These are phyloP conservation scores for Hymenoscyphus occultus DNA, from an alignment of 2,329 filamentous ascomycete genomes.

Conservation along the genomic window DNA sequence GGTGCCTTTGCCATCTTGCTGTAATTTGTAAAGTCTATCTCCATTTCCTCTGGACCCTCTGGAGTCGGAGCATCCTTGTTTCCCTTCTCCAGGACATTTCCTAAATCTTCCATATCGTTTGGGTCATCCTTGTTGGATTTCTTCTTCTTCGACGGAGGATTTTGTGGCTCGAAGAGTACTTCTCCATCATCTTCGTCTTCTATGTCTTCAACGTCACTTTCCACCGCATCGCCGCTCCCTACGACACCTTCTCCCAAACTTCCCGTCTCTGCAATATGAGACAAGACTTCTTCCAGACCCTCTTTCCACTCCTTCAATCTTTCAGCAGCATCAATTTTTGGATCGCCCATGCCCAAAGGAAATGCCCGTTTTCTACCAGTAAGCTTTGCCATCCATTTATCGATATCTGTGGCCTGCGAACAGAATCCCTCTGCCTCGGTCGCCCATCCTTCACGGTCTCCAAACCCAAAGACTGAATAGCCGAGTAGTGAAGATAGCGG, in stretches of 20 bases:
- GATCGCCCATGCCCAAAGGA: slow-evolving; percentile 83
- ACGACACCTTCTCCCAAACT: slow-evolving; percentile 62
- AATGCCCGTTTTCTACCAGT: slow-evolving; percentile 83
- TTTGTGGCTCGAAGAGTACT: slow-evolving; percentile 47
- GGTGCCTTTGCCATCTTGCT: slow-evolving; percentile 47
- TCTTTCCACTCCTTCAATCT: slow-evolving; percentile 73
- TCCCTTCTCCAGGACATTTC: slow-evolving; percentile 57
- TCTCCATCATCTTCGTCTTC: slow-evolving; percentile 56
- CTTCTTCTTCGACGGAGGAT: slow-evolving; percentile 40
- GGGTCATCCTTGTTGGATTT: slow-evolving; percentile 47
- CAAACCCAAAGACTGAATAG: slow-evolving; percentile 92
- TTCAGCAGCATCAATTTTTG: slow-evolving; percentile 67
- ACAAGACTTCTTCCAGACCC: slow-evolving; percentile 70
- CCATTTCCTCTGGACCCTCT: slow-evolving; percentile 48
- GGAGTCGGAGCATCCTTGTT: slow-evolving; percentile 40
- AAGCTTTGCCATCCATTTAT: slow-evolving; percentile 96
- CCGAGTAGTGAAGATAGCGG: slow-evolving; percentile 74
- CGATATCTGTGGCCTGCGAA: slow-evolving; percentile 83
- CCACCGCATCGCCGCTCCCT: slow-evolving; percentile 79
- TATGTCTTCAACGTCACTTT: slow-evolving; percentile 76
- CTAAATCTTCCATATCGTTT: slow-evolving; percentile 83
- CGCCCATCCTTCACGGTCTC: slow-evolving; percentile 88
- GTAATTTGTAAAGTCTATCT: slow-evolving; percentile 84
- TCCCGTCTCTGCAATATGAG: slow-evolving; percentile 58
- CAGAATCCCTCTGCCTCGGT: slow-evolving; percentile 89